A percentile compares a stretch with the other conserved stretches of the same genome.
Evolutionary conservation across 2,329 filamentous ascomycete genomes (phyloP).

Genomic region (Chrysosporium queenslandicum): DNA sequence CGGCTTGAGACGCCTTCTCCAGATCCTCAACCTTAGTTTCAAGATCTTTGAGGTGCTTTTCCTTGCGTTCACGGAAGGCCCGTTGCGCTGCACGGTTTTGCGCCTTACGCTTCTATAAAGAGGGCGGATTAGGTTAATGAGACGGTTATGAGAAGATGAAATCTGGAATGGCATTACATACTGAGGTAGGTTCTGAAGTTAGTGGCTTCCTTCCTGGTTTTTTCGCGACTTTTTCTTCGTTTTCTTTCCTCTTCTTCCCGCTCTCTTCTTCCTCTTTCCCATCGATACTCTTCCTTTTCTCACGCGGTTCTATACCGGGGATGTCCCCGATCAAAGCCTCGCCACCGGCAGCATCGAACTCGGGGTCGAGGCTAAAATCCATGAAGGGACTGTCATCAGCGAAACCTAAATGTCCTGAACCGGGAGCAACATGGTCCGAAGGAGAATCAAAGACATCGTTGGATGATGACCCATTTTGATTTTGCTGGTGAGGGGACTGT

Average conservation of each 20-base stretch:
- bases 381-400: constrained; percentile 68
- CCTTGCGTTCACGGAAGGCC: constrained; percentile 88
- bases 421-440: constrained; percentile 28
- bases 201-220: constrained; percentile 94
- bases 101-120: constrained; percentile 65
- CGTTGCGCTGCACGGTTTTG: constrained; percentile 89
- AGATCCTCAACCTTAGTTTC: constrained; percentile 51
- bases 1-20: constrained; percentile 71
- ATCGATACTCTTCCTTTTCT: constrained; percentile 48
- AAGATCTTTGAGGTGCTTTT: constrained; percentile 54
- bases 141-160: too few relatives aligned
- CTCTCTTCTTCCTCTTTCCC: constrained; percentile 52
- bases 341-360: constrained; percentile 57
- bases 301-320: constrained; percentile 51
- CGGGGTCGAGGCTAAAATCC: constrained; percentile 71
- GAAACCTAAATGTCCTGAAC: constrained; percentile 43
- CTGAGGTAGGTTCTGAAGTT: constrained; percentile 88
- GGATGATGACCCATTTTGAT: constrained; percentile 8
- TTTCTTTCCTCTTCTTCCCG: constrained; percentile 63
- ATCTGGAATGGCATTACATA: constrained; percentile 51
- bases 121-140: too few relatives aligned
- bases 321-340: constrained; percentile 67
- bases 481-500: constrained; percentile 20
- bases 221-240: constrained; percentile 77
- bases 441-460: constrained; percentile 27